Evolutionary conservation across 495 filamentous ascomycete species (phyloP).

Genomic region (Cercophora sp.): DNA sequence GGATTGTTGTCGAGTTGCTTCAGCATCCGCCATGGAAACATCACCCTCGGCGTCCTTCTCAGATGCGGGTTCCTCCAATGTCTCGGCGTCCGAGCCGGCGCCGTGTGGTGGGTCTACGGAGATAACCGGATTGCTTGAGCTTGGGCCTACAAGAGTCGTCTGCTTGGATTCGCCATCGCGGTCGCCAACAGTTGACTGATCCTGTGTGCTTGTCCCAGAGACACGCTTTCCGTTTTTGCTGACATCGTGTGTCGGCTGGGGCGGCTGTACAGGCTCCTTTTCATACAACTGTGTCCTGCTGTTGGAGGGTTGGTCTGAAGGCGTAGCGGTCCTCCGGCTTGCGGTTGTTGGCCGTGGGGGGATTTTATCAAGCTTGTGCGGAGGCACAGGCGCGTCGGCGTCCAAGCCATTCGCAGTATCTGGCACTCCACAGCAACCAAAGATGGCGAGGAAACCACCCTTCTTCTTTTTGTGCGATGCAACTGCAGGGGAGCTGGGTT

Average conservation of each 20-base stretch:
- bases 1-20: conserved; percentile 22
- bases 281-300: conserved; percentile 44
- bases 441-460: conserved; percentile 64
- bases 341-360: conserved; percentile 48
- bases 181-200: conserved; percentile 41
- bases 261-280: conserved; percentile 36
- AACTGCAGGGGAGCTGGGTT: conserved; percentile 43
- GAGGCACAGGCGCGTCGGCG: conserved; percentile 57
- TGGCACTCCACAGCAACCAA: conserved; percentile 75
- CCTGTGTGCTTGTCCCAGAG: conserved; percentile 41
- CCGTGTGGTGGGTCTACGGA: conserved; percentile 41
- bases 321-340: conserved; percentile 51
- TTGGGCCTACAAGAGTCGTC: conserved; percentile 36
- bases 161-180: conserved; percentile 46
- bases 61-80: conserved; percentile 22
- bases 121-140: conserved; percentile 36
- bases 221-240: conserved; percentile 38
- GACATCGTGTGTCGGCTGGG: conserved; percentile 27
- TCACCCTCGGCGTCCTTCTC: conserved; percentile 54
- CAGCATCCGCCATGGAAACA: conserved; percentile 59
- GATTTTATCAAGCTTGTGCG: conserved; percentile 61
- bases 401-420: conserved; percentile 60
- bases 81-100: conserved; percentile 17
- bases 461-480: conserved; percentile 56
- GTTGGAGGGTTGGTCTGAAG: conserved; percentile 52